Conservation (phyloP, 768 basidiomycete species). For the Leccinum aurantiacum region DNA sequence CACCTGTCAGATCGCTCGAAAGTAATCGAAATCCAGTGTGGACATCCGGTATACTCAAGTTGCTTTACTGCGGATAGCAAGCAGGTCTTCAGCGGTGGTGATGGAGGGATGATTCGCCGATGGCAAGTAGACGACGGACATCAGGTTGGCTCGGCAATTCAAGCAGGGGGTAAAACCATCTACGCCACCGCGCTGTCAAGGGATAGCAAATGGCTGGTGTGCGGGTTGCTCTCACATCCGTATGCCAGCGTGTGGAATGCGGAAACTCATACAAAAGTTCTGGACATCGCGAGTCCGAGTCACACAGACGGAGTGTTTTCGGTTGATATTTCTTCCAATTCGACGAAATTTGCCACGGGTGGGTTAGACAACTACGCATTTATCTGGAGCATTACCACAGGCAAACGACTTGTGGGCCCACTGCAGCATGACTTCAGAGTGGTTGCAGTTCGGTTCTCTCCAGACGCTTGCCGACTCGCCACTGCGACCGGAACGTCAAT, state of each 20-base stretch:
- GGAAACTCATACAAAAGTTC: not conserved
- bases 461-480: not conserved
- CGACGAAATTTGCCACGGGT: not conserved
- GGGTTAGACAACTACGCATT: not conserved
- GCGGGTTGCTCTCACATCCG: not conserved
- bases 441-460: not conserved
- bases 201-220: not conserved
- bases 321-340: not conserved
- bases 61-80: not conserved
- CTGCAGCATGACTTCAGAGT: not conserved
- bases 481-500: not conserved
- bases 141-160: not conserved
- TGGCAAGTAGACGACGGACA: not conserved
- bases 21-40: not conserved
- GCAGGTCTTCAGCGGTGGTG: too few relatives aligned
- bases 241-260: not conserved
- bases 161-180: fast-evolving
- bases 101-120: not conserved
- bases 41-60: not conserved
- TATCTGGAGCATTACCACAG: not conserved
- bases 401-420: not conserved
- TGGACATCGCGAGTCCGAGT: not conserved
- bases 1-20: too few relatives aligned
- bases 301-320: not conserved
- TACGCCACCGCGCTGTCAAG: not conserved